Evolutionary conservation across 345 rosid species (phyloP), one percentile per base, ranked within the genome.

Genomic region (Boechera divaricarpa): DNA sequence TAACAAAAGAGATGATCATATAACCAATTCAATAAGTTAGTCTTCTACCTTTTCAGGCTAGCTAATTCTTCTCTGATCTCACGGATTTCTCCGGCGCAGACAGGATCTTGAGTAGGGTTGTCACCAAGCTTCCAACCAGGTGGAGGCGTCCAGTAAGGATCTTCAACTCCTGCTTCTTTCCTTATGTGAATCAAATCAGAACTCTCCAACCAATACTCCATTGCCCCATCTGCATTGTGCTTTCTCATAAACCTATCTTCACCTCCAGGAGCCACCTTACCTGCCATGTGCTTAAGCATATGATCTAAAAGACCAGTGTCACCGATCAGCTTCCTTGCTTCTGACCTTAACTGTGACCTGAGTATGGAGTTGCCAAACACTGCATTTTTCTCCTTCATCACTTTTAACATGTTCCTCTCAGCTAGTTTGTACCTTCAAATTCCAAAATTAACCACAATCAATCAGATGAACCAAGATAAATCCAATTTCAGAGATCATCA

Each of bases 261-360:
- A 11, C 93, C 95, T 1, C 97, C 98, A 6, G 99, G 97, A 3
- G 97, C 97, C 77, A 89, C 90, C 78, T 90, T 91, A 66, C 97
- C 98, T 0, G 96, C 85, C 99, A 96, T 96, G 80, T 96, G 97
- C 83, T 96, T 96, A 72, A 93, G 84, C 84, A 96, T 73, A 87
- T 96, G 98, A 73, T 96, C 98, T 72, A 93, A 65, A 16, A 96
- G 81, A 71, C 99, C 99, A 0, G 99, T 96, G 75, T 96, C 99
- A 1, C 99, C 99, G 0, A 96, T 93, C 73, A 89, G 72, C 88
- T 86, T 96, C 79, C 99, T 86, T 2, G 98, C 95, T 73, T 90
- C 91, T 35, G 80, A 39, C 78, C 98, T 83, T 74, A 96, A 72
- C 48, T 75, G 91, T 18, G 92, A 84, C 88, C 99, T 91, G 36